These are phyloP conservation scores for Astraeus odoratus DNA, from an alignment of 768 basidiomycete genomes.

Conservation along the genomic window DNA sequence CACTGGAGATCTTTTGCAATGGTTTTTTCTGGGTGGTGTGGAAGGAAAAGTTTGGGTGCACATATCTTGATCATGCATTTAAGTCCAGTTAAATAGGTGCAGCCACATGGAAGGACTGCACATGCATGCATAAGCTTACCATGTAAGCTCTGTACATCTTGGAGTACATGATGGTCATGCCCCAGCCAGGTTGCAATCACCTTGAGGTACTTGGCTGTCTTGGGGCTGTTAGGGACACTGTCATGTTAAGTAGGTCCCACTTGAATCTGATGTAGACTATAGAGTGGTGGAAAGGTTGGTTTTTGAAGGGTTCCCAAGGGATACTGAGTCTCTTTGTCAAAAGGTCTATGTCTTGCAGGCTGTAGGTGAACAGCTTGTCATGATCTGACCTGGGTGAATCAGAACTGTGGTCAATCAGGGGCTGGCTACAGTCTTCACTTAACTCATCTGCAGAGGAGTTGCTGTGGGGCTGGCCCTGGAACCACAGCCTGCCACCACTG, in stretches of 20 bases:
- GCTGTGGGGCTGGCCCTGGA: slow-evolving; percentile 10
- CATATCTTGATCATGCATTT: slow-evolving; percentile 29
- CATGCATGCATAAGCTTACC: slow-evolving; percentile 35
- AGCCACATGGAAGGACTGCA: slow-evolving; percentile 24
- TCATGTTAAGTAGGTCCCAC: slow-evolving; percentile 23
- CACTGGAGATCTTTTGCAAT: neutral
- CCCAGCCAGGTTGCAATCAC: slow-evolving; percentile 24
- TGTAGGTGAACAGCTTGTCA: slow-evolving; percentile 20
- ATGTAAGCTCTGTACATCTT: slow-evolving; percentile 30
- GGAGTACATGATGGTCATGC: slow-evolving; percentile 19
- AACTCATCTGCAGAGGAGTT: slow-evolving; percentile 23
- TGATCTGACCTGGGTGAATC: slow-evolving; percentile 13
- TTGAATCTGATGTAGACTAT: slow-evolving; percentile 25
- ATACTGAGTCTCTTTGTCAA: slow-evolving; percentile 26
- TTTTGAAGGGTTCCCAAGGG: slow-evolving; percentile 27
- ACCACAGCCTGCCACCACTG: slow-evolving; percentile 21
- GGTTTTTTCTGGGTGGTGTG: slow-evolving; percentile 7
- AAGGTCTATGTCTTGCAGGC: slow-evolving; percentile 29
- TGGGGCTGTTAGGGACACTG: slow-evolving; percentile 14
- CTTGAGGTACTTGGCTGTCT: slow-evolving; percentile 22
- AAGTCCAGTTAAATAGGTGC: slow-evolving; percentile 34
- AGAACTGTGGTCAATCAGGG: slow-evolving; percentile 16
- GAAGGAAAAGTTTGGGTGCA: slow-evolving; percentile 14
- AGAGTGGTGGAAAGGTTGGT: slow-evolving; percentile 15
- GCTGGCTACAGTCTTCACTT: slow-evolving; percentile 24